These are phyloP conservation scores for Oryza glaberrima DNA, from an alignment of 176 grass and related monocot genomes.

Conservation along the genomic window DNA sequence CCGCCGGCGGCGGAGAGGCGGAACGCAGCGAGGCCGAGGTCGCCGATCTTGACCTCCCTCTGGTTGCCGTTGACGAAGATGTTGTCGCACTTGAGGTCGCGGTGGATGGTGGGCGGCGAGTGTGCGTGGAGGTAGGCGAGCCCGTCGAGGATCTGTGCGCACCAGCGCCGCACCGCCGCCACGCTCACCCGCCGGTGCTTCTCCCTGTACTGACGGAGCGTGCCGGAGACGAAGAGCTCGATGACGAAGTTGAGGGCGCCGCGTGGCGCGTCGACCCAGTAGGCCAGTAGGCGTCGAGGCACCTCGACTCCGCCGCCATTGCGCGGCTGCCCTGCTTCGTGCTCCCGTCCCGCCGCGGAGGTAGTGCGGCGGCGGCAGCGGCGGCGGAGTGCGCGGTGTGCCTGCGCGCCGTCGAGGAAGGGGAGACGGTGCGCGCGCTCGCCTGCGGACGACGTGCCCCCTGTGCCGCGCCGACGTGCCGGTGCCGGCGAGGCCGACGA, in stretches of 20 bases:
- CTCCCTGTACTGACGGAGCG: conserved; percentile 68
- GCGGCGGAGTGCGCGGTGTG: no score
- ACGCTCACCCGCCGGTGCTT: conserved; percentile 51
- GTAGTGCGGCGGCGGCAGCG: no score
- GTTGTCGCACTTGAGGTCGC: conserved; percentile 94
- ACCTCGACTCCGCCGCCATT: no score
- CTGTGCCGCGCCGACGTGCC: no score
- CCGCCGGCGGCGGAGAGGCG: conserved; percentile 19
- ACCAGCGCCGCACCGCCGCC: conserved; percentile 69
- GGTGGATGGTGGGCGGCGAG: conserved; percentile 73
- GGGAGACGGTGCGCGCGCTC: no score
- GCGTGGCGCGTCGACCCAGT: conserved; percentile 49
- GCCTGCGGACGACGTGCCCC: no score
- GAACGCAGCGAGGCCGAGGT: conserved; percentile 78
- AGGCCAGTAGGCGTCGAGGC: conserved; percentile 4
- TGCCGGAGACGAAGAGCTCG: conserved; percentile 82
- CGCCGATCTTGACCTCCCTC: conserved; percentile 89
- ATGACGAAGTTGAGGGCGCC: conserved; percentile 67
- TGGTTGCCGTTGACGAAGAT: conserved; percentile 89
- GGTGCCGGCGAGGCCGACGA: no score
- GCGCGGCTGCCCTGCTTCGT: no score
- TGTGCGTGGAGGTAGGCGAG: conserved; percentile 68
- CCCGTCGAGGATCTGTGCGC: conserved; percentile 73
- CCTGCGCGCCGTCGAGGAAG: no score
- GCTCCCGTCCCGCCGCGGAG: no score